Conservation (phyloP, 768 basidiomycete genomes). For the Pleurotus salmoneostramineus region DNA sequence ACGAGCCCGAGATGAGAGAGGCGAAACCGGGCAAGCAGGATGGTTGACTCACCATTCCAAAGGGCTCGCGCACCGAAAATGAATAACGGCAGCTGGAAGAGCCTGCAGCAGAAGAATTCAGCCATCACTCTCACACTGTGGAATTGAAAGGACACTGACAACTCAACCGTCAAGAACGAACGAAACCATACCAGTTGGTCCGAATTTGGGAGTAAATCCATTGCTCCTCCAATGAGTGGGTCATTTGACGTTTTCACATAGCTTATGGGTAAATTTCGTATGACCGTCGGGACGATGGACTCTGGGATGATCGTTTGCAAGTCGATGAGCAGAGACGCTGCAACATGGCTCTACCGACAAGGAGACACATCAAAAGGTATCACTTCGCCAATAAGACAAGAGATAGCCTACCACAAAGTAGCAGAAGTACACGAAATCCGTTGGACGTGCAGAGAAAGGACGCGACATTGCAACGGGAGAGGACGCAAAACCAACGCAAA, state of each 20-base stretch:
- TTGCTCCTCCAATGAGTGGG: conserved; percentile 54
- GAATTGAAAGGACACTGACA: conserved; percentile 32
- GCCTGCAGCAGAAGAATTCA: conserved; percentile 23
- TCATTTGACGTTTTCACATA: conserved; percentile 63
- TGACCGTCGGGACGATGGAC: conserved; percentile 39
- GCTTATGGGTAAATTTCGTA: conserved; percentile 39
- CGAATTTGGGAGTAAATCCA: conserved; percentile 35
- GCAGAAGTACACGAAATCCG: conserved; percentile 64
- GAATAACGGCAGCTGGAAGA: conserved; percentile 78
- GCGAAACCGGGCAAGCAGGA: background rate
- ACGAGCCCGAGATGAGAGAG: background rate
- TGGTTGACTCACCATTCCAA: conserved; percentile 42
- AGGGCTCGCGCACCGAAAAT: conserved; percentile 61
- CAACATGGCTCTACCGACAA: conserved; percentile 52
- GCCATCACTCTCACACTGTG: background rate
- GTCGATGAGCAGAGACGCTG: conserved; percentile 68
- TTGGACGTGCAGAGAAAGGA: conserved; percentile 53
- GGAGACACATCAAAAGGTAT: background rate
- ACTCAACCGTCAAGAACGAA: conserved; percentile 58
- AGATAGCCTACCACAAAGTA: conserved; percentile 58
- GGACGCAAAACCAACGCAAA: background rate
- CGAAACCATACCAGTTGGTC: conserved; percentile 57
- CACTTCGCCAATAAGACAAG: background rate
- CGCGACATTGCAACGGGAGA: background rate
- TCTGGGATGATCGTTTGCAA: conserved; percentile 63